These are phyloP conservation scores for Vigna reflexopilosa DNA, from an alignment of 306 rosid genomes.

Conservation along the genomic window DNA sequence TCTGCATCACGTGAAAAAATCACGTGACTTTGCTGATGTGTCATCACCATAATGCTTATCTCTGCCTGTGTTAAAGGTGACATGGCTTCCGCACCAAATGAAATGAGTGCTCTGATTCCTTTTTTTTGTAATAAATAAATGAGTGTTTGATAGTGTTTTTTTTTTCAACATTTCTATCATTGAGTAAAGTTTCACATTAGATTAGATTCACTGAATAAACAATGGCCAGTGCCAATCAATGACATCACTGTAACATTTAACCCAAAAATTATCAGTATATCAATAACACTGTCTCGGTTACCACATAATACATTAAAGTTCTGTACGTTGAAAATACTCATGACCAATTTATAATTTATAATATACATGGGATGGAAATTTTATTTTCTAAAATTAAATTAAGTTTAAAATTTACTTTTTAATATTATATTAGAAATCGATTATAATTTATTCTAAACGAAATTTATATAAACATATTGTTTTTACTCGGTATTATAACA, in stretches of 20 bases:
- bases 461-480: too few relatives aligned
- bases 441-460: too few relatives aligned
- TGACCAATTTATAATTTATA: too few relatives aligned
- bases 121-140: not conserved
- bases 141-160: not conserved
- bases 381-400: too few relatives aligned
- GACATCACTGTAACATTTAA: not conserved
- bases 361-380: too few relatives aligned
- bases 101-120: slow-evolving; percentile 46
- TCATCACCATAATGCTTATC: slow-evolving; percentile 38
- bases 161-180: slow-evolving; percentile 4
- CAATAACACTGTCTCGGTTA: not conserved
- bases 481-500: too few relatives aligned
- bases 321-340: too few relatives aligned
- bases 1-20: slow-evolving; percentile 43
- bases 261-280: not conserved
- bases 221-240: not conserved
- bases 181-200: not conserved
- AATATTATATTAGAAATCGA: too few relatives aligned
- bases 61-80: slow-evolving; percentile 46
- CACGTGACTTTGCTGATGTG: slow-evolving; percentile 56
- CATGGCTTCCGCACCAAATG: slow-evolving; percentile 60
- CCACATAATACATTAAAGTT: not conserved
- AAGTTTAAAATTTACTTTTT: too few relatives aligned
- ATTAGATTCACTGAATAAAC: not conserved